Conservation (phyloP, 2,329 filamentous ascomycete genomes). For the Dendryphion nanum region DNA sequence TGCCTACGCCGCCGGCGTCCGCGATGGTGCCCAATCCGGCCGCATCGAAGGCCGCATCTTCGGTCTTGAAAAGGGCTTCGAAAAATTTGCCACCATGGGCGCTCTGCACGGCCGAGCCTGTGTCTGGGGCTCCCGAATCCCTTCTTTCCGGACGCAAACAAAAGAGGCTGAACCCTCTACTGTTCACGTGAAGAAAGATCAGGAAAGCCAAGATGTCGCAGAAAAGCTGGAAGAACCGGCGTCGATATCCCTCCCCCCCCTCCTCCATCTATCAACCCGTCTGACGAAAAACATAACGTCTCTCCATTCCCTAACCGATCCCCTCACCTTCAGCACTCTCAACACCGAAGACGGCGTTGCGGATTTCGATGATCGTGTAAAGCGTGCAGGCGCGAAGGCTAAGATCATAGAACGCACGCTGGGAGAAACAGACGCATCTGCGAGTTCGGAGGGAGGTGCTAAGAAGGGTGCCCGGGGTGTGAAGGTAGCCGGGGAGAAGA, state of each 20-base stretch:
- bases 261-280: constrained; percentile 60
- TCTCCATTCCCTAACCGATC: constrained; percentile 76
- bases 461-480: not conserved
- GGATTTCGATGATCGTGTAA: constrained; percentile 86
- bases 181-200: not conserved
- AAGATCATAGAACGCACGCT: constrained; percentile 79
- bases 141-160: constrained; percentile 12
- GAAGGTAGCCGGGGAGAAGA: constrained; percentile 10
- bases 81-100: constrained; percentile 84
- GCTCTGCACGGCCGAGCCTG: constrained; percentile 73
- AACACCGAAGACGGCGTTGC: constrained; percentile 88
- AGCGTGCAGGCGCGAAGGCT: constrained; percentile 76
- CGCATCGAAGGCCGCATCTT: constrained; percentile 86
- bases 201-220: not conserved
- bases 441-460: not conserved
- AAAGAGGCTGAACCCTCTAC: not conserved
- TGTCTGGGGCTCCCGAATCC: constrained; percentile 77
- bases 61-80: constrained; percentile 88
- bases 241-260: constrained; percentile 5
- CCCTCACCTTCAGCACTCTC: constrained; percentile 70
- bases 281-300: constrained; percentile 74
- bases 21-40: constrained; percentile 75
- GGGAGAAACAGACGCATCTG: constrained; percentile 30
- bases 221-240: not conserved
- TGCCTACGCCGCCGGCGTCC: constrained; percentile 72